These are phyloP conservation scores for Andrographis paniculata DNA, from an alignment of 305 asterid species.

Conservation along the genomic window DNA sequence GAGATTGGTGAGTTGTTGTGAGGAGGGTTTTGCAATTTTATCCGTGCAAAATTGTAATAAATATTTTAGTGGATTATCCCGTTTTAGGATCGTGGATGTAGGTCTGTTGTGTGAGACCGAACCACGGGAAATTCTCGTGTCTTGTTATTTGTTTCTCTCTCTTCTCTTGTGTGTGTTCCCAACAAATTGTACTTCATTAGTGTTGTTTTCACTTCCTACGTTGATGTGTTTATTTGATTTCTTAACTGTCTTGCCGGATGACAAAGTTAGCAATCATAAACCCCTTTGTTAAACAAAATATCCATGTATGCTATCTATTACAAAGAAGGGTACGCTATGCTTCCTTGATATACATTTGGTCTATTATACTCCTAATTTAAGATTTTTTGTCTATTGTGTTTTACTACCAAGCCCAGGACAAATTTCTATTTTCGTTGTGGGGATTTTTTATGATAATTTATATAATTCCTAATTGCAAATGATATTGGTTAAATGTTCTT, in stretches of 20 bases:
- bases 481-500: neutral
- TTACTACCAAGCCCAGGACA: neutral
- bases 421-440: neutral
- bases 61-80: too few relatives aligned
- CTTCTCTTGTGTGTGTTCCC: too few relatives aligned
- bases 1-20: too few relatives aligned
- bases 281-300: conserved; percentile 70
- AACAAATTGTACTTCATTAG: conserved; percentile 2
- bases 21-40: too few relatives aligned
- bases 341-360: neutral
- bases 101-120: too few relatives aligned
- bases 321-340: neutral
- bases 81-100: too few relatives aligned
- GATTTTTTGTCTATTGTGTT: neutral
- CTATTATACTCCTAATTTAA: neutral
- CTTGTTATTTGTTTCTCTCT: too few relatives aligned
- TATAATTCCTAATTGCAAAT: neutral
- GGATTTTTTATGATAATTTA: neutral
- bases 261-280: conserved; percentile 88
- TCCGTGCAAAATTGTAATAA: too few relatives aligned
- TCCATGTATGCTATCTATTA: conserved; percentile 44
- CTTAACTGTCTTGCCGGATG: conserved; percentile 41
- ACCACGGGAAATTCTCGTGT: too few relatives aligned
- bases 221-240: conserved; percentile 7
- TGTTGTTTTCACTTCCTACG: conserved; percentile 12